These are phyloP conservation scores for Ceratocystis destructans DNA, from an alignment of 2,329 filamentous ascomycete genomes.

Conservation along the genomic window DNA sequence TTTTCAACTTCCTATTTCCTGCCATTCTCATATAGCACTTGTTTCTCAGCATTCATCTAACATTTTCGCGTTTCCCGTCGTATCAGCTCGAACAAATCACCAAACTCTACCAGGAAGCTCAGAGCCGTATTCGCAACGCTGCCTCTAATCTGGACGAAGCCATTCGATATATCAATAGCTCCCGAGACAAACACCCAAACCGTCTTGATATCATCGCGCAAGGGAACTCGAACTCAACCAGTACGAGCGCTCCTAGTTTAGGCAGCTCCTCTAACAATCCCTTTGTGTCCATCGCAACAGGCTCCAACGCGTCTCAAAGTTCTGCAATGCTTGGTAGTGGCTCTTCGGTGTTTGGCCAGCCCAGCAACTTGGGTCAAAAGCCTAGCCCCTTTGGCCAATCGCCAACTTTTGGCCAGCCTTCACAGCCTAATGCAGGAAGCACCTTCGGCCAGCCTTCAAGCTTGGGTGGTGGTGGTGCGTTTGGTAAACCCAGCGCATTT, in stretches of 20 bases:
- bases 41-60: neutral
- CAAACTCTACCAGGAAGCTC: constrained; percentile 47
- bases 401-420: constrained; percentile 30
- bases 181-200: constrained; percentile 60
- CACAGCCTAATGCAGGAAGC: constrained; percentile 21
- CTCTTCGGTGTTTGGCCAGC: constrained; percentile 26
- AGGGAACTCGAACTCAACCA: constrained; percentile 28
- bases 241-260: constrained; percentile 26
- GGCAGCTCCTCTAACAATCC: constrained; percentile 33
- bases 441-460: constrained; percentile 20
- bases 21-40: neutral
- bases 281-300: constrained; percentile 27
- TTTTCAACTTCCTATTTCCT: neutral
- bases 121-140: constrained; percentile 59
- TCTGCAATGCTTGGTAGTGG: constrained; percentile 7
- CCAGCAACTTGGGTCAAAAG: constrained; percentile 33
- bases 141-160: constrained; percentile 58
- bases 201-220: constrained; percentile 49
- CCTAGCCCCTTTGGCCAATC: constrained; percentile 26
- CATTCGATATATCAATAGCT: constrained; percentile 52
- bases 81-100: constrained; percentile 46
- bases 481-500: constrained; percentile 25
- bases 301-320: constrained; percentile 16
- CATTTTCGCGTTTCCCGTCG: constrained; percentile 20
- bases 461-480: constrained; percentile 22